These are phyloP conservation scores for Sphagnum tenellum DNA, from an alignment of 225 moss, liverwort and hornwort genomes.

Conservation along the genomic window DNA sequence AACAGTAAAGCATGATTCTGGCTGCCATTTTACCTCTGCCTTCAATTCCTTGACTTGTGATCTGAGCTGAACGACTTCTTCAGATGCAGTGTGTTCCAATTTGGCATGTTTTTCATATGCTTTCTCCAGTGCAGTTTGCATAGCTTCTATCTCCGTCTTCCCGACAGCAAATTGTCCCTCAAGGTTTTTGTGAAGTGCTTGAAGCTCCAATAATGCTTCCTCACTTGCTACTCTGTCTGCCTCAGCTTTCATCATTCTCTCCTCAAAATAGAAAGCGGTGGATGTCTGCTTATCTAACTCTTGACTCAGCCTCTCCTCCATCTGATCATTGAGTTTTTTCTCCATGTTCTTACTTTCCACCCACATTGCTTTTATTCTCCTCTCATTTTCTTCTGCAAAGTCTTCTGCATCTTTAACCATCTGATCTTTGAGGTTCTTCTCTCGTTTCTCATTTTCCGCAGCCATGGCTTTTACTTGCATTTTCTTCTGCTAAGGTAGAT, in stretches of 20 bases:
- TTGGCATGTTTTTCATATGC: background rate
- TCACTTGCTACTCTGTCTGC: slow-evolving; percentile 1
- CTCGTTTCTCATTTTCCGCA: too few relatives aligned
- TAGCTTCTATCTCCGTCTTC: background rate
- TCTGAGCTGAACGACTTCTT: background rate
- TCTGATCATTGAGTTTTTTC: background rate
- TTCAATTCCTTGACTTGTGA: background rate
- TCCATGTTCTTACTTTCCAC: background rate
- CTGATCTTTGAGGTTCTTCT: too few relatives aligned
- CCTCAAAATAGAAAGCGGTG: background rate
- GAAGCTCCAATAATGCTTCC: background rate
- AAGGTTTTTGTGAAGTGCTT: background rate
- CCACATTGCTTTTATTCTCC: background rate
- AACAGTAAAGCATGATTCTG: too few relatives aligned
- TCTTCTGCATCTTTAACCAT: background rate
- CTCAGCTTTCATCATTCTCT: background rate
- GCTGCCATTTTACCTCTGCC: background rate
- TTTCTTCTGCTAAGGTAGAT: too few relatives aligned
- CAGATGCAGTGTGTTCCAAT: background rate
- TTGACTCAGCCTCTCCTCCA: background rate
- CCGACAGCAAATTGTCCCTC: background rate
- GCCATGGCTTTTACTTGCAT: too few relatives aligned
- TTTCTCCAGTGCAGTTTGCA: background rate
- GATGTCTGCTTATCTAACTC: background rate
- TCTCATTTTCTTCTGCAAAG: background rate